Evolutionary conservation across 176 grass and related monocot species (phyloP), one percentile per base, ranked within the genome.

Genomic region (Themeda triandra): DNA sequence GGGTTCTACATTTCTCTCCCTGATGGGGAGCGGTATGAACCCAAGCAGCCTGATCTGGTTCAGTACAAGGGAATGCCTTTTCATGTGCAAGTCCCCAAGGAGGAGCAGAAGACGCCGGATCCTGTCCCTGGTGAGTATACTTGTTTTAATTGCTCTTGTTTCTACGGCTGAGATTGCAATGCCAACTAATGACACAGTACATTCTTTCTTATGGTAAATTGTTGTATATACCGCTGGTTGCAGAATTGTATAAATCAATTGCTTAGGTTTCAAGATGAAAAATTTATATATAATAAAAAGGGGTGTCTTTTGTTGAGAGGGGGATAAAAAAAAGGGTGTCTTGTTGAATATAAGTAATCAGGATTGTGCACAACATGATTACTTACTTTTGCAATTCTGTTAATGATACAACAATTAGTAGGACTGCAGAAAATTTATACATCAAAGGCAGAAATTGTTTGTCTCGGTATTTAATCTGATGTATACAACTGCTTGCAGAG

Each of bases 1-100:
- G 96, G 96, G 10, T 95, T 95, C 80, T 95, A 98, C 63, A 92
- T 98, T 83, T 93, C 86, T 85, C 78, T 98, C 13, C 93, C 96
- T 36, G 87, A 95, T 31, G 93, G 96, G 4, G 87, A 89, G 49
- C 63, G 14, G 37, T 93, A 95, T 83, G 93, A 92, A 41, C 96
- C 93, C 29, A 95, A 93, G 88, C 89, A 86, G 12, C 91, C 87
- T 25, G 71, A 91, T 35, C 77, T 98, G 48, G 74, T 98, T 81
- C 87, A 92, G 79, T 92, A 93, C 63, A 98, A 93, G 87, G 96
- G 96, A 29, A 78, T 93, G 74, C 88, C 89, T 68, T 98, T 92
- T 45, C 88, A 71, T 29, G 91, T 86, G 9, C 89, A 95, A 59
- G 35, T 75, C 49, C 89, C 85, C 29, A 98, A 95, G 83, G 89